Percentiles rank a stretch among this genome's conserved stretches.
Conservation (phyloP, 2,329 filamentous ascomycete genomes). For the Neonectria punicea region DNA sequence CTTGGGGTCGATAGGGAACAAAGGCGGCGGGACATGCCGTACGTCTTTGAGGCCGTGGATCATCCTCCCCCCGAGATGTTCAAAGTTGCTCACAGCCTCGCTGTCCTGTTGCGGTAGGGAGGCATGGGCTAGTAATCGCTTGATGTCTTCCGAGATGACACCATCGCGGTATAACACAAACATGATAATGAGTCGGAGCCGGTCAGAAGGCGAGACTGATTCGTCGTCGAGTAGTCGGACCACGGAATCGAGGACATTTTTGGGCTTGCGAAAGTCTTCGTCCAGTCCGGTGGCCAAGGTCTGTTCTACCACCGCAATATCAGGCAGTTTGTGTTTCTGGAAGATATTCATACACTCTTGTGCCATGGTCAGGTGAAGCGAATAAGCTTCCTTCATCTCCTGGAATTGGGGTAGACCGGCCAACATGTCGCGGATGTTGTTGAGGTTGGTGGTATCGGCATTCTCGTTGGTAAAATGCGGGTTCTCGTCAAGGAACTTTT, state of each 20-base stretch:
- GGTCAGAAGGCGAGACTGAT: slow-evolving; percentile 75
- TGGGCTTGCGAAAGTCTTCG: slow-evolving; percentile 91
- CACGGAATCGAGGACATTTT: slow-evolving; percentile 86
- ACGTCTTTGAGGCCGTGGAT: slow-evolving; percentile 79
- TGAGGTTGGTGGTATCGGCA: slow-evolving; percentile 78
- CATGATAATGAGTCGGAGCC: slow-evolving; percentile 84
- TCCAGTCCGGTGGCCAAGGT: slow-evolving; percentile 91
- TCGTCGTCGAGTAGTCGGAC: slow-evolving; percentile 91
- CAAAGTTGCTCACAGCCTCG: slow-evolving; percentile 79
- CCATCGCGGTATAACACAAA: slow-evolving; percentile 90
- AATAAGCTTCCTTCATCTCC: slow-evolving; percentile 94
- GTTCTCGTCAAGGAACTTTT: slow-evolving; percentile 90
- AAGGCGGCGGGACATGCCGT: slow-evolving; percentile 69
- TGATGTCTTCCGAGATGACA: slow-evolving; percentile 83
- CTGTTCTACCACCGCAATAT: slow-evolving; percentile 90
- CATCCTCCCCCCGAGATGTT: slow-evolving; percentile 81
- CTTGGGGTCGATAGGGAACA: slow-evolving; percentile 77
- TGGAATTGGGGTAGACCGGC: slow-evolving; percentile 94
- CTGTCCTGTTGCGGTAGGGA: slow-evolving; percentile 79
- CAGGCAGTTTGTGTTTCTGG: slow-evolving; percentile 82
- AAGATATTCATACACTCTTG: slow-evolving; percentile 97
- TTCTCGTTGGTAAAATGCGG: slow-evolving; percentile 86
- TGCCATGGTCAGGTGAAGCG: slow-evolving; percentile 94
- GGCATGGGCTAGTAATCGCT: slow-evolving; percentile 85
- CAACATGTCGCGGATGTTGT: slow-evolving; percentile 96